Conservation (phyloP, 1,139 yeast genomes). For the Diutina scorzettiae region DNA sequence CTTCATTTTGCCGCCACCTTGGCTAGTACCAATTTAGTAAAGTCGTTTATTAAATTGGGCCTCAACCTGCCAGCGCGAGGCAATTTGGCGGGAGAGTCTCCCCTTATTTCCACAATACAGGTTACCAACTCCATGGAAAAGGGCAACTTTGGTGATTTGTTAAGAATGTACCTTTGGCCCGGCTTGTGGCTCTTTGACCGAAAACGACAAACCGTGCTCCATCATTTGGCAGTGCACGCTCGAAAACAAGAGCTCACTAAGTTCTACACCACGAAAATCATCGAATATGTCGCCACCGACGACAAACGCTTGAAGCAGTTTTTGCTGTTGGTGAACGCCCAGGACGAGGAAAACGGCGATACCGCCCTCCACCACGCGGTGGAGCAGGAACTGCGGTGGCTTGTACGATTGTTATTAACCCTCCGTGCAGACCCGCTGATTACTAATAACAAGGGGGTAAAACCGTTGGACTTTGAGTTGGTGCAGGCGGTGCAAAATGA, state of each 20-base stretch:
- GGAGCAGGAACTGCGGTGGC: conserved; percentile 70
- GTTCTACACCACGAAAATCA: conserved; percentile 60
- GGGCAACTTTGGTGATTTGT: conserved; percentile 26
- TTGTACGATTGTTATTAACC: conserved; percentile 69
- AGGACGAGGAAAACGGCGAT: conserved; percentile 71
- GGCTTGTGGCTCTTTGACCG: conserved; percentile 26
- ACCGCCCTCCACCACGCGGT: conserved; percentile 87
- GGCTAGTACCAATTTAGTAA: conserved; percentile 27
- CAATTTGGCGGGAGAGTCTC: conserved; percentile 27
- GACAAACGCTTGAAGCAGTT: not conserved
- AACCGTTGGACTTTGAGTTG: conserved; percentile 78
- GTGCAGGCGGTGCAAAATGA: conserved; percentile 9
- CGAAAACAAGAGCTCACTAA: conserved; percentile 28
- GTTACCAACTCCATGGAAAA: conserved; percentile 37
- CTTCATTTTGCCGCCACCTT: conserved; percentile 35
- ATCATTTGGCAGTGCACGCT: conserved; percentile 22
- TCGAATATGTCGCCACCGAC: conserved; percentile 33
- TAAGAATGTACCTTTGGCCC: conserved; percentile 27
- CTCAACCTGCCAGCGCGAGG: conserved; percentile 33
- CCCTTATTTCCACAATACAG: conserved; percentile 27
- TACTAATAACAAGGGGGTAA: conserved; percentile 73
- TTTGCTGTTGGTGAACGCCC: conserved; percentile 13
- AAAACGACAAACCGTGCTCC: conserved; percentile 24
- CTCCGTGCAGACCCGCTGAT: conserved; percentile 77
- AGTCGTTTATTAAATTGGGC: conserved; percentile 24